Conservation (phyloP, 2,329 filamentous ascomycete species). For the Ascochyta fabae region DNA sequence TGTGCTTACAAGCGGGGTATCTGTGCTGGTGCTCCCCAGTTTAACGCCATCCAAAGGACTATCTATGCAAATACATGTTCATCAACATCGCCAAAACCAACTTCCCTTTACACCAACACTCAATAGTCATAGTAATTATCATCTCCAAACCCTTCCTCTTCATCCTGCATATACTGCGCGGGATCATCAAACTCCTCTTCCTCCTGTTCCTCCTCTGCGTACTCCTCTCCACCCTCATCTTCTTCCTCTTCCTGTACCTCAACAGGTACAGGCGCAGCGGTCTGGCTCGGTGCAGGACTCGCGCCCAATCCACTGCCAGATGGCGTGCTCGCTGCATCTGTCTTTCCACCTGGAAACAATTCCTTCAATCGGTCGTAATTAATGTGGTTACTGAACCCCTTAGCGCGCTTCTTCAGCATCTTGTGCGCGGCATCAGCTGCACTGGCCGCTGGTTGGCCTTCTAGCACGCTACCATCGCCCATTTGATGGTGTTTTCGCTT, state of each 20-base stretch:
- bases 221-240: slow-evolving; percentile 29
- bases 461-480: slow-evolving; percentile 52
- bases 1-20: slow-evolving; percentile 23
- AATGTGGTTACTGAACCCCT: slow-evolving; percentile 53
- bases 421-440: slow-evolving; percentile 54
- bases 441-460: slow-evolving; percentile 51
- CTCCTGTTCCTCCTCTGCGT: slow-evolving; percentile 43
- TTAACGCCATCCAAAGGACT: slow-evolving; percentile 12
- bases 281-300: slow-evolving; percentile 26
- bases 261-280: slow-evolving; percentile 14
- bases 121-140: slow-evolving; percentile 43
- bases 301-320: slow-evolving; percentile 30
- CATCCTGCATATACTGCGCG: slow-evolving; percentile 50
- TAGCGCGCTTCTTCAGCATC: slow-evolving; percentile 55
- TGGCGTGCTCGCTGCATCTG: slow-evolving; percentile 21
- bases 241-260: slow-evolving; percentile 19
- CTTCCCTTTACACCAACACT: neutral
- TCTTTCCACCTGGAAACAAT: slow-evolving; percentile 43
- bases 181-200: slow-evolving; percentile 50
- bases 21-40: slow-evolving; percentile 10
- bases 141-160: slow-evolving; percentile 53
- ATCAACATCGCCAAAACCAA: neutral
- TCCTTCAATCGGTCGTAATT: slow-evolving; percentile 56
- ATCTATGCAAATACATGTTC: neutral
- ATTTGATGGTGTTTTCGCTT: slow-evolving; percentile 48